Conservation (phyloP, 164 flowering plant genomes). For the Litsea cubeba region DNA sequence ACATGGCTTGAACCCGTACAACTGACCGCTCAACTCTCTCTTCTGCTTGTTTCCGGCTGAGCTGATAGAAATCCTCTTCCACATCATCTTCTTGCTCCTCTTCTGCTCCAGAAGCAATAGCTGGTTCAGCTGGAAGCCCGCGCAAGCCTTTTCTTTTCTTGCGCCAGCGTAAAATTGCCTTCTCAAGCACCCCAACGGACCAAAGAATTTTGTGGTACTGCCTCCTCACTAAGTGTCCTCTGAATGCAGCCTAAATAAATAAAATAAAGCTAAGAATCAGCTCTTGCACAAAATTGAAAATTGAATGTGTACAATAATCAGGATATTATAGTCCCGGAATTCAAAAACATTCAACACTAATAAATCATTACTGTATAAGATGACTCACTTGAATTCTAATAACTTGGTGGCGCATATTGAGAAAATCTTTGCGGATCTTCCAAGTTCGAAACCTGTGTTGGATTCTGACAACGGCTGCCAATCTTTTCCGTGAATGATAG, state of each 20-base stretch:
- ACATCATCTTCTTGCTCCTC: constrained; percentile 32
- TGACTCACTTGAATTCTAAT: constrained; percentile 74
- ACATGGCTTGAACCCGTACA: constrained; percentile 80
- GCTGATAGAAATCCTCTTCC: constrained; percentile 70
- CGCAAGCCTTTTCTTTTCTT: constrained; percentile 80
- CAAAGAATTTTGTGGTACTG: constrained; percentile 76
- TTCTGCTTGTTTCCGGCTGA: constrained; percentile 77
- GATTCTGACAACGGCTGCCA: constrained; percentile 78
- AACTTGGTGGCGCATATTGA: constrained; percentile 71
- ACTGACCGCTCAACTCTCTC: constrained; percentile 84
- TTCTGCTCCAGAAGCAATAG: constrained; percentile 16
- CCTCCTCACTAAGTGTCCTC: constrained; percentile 71
- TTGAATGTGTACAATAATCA: not conserved
- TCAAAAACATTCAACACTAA: not conserved
- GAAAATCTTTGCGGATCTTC: constrained; percentile 79
- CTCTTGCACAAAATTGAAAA: not conserved
- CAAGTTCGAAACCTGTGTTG: constrained; percentile 79
- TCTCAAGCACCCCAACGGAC: constrained; percentile 97
- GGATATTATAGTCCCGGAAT: not conserved
- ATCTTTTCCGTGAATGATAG: constrained; percentile 45
- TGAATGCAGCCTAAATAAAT: constrained; percentile 64
- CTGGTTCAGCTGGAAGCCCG: constrained; percentile 55
- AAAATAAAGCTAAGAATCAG: not conserved
- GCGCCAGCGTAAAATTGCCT: constrained; percentile 89
- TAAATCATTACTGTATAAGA: not conserved